These are phyloP conservation scores for Pisolithus thermaeus DNA, from an alignment of 1,284 basidiomycete genomes.

Conservation along the genomic window DNA sequence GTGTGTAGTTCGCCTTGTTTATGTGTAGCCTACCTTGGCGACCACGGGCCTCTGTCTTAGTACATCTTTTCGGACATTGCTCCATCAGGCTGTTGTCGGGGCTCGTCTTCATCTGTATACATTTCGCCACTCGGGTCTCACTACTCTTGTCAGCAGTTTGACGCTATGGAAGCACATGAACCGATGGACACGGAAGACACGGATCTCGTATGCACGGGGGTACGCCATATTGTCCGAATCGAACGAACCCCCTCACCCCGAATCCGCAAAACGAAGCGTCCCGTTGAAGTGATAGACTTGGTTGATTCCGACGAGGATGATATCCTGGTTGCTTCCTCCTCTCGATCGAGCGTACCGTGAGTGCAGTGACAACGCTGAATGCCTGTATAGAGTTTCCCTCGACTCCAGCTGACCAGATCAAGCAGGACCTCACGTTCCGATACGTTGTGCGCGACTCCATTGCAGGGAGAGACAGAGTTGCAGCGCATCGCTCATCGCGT, in stretches of 20 bases:
- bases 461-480: slow-evolving; percentile 16
- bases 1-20: no score
- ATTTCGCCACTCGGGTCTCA: background rate
- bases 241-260: slow-evolving; percentile 12
- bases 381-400: background rate
- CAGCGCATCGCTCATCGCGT: slow-evolving; percentile 21
- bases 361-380: slow-evolving; percentile 1
- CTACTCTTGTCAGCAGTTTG: background rate
- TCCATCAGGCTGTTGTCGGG: no score
- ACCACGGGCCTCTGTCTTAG: no score
- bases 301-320: slow-evolving; percentile 16
- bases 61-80: no score
- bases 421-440: background rate
- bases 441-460: background rate
- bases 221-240: slow-evolving; percentile 12
- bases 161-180: slow-evolving; percentile 11
- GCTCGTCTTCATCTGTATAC: background rate
- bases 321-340: slow-evolving; percentile 3
- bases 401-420: background rate
- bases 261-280: slow-evolving; percentile 10
- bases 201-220: slow-evolving; percentile 18
- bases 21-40: no score
- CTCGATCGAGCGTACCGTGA: slow-evolving; percentile 9
- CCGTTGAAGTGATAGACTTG: slow-evolving; percentile 11
- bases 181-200: slow-evolving; percentile 24